phyloP scores from a whole-genome alignment of 2,329 filamentous ascomycete genomes.

The Fusarium sp. region DNA sequence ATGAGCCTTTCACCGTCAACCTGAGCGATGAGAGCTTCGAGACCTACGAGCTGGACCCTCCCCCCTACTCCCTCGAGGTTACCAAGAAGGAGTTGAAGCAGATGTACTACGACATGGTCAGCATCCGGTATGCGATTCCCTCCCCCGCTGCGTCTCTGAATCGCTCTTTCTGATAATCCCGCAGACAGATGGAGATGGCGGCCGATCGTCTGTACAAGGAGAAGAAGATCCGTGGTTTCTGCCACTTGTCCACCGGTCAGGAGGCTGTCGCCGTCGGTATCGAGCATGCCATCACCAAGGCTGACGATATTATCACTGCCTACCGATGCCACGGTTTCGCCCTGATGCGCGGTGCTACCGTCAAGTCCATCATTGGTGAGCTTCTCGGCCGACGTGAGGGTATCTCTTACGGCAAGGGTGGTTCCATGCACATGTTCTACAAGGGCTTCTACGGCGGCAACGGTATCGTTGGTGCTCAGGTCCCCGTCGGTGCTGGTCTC shows the following conservation, averaged over 20 bases:
- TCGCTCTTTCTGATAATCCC: conserved; percentile 45
- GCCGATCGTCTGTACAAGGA: conserved; percentile 99
- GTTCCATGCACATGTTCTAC: conserved; percentile 99
- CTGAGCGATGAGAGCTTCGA: conserved; percentile 99
- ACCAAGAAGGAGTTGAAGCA: conserved; percentile 98
- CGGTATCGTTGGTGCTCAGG: conserved; percentile 98
- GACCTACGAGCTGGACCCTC: conserved; percentile 98
- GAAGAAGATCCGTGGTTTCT: conserved; percentile 99
- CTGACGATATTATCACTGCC: conserved; percentile 94
- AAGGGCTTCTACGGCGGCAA: conserved; percentile 98
- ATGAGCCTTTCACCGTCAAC: conserved; percentile 88
- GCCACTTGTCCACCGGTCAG: conserved; percentile 96
- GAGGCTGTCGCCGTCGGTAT: conserved; percentile 98
- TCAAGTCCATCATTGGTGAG: conserved; percentile 95
- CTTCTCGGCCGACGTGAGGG: conserved; percentile 93
- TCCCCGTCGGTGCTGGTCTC: conserved; percentile 94
- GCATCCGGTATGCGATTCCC: conserved; percentile 73
- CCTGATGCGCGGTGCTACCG: conserved; percentile 89
- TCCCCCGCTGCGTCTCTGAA: background rate
- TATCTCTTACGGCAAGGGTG: conserved; percentile 98
- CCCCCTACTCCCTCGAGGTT: conserved; percentile 87
- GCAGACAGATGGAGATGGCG: conserved; percentile 99
- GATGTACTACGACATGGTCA: conserved; percentile 99
- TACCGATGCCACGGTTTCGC: conserved; percentile 99
- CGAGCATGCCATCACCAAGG: conserved; percentile 90